Conservation (phyloP, 176 grass and related monocot genomes). For the Poa annua region DNA sequence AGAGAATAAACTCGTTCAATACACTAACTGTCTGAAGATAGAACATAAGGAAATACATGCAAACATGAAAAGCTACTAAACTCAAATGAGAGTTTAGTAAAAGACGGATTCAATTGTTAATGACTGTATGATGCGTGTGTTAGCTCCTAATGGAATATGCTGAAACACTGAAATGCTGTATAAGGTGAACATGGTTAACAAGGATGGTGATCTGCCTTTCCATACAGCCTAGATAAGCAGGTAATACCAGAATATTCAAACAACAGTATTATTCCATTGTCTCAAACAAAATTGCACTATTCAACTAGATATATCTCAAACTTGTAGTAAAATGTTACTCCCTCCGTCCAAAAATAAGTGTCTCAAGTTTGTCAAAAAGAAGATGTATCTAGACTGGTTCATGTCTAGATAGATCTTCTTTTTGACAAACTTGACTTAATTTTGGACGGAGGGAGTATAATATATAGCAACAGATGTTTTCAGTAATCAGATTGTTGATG, state of each 20-base stretch:
- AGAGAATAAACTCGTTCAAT: conserved; percentile 24
- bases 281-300: conserved; percentile 17
- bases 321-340: not conserved
- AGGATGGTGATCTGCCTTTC: not conserved
- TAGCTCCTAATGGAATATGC: conserved; percentile 21
- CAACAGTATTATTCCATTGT: conserved; percentile 31
- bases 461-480: conserved; percentile 25
- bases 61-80: conserved; percentile 33
- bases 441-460: too few species aligned
- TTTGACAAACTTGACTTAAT: too few species aligned
- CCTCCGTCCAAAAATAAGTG: too few species aligned
- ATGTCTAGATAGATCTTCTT: too few species aligned
- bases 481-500: conserved; percentile 25
- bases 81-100: conserved; percentile 27
- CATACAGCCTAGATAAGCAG: not conserved
- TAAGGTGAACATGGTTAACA: conserved; percentile 22
- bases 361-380: too few species aligned
- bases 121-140: not conserved
- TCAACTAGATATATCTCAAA: conserved; percentile 18
- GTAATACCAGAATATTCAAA: conserved; percentile 12
- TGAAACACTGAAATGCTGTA: not conserved
- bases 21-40: conserved; percentile 23
- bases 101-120: conserved; percentile 1
- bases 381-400: too few species aligned
- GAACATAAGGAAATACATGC: conserved; percentile 26